Conservation (phyloP, 768 basidiomycete genomes). For the Calocybe indica region DNA sequence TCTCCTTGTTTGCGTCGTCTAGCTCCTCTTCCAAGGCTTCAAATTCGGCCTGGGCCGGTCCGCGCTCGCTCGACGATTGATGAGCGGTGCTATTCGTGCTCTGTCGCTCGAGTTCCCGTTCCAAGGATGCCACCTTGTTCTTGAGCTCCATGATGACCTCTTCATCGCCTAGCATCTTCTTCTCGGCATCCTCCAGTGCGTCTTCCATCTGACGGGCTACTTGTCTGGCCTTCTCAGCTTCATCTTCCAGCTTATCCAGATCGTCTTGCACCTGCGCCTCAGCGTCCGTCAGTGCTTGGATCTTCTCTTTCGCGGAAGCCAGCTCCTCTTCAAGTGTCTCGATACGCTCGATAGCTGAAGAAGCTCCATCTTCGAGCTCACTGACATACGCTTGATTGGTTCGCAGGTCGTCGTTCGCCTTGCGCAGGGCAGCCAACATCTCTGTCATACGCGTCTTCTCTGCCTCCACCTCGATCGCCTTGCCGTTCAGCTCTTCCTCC, state of each 20-base stretch:
- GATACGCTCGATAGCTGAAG: conserved; percentile 42
- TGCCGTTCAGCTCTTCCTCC: conserved; percentile 35
- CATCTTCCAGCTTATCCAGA: conserved; percentile 45
- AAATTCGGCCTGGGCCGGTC: conserved; percentile 46
- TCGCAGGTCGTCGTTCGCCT: conserved; percentile 40
- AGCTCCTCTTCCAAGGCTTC: conserved; percentile 71
- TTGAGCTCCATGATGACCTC: conserved; percentile 45
- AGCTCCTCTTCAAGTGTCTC: conserved; percentile 55
- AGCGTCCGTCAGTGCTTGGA: conserved; percentile 35
- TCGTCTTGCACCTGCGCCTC: conserved; percentile 45
- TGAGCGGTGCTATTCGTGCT: conserved; percentile 10
- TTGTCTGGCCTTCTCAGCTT: conserved; percentile 46
- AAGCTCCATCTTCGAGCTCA: conserved; percentile 61
- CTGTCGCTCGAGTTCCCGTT: conserved; percentile 53
- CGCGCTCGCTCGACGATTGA: conserved; percentile 3
- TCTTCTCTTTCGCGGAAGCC: conserved; percentile 35
- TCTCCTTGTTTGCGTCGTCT: conserved; percentile 71
- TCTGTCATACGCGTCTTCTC: conserved; percentile 21
- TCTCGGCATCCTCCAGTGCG: conserved; percentile 69
- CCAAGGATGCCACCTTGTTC: conserved; percentile 43
- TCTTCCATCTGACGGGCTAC: conserved; percentile 66
- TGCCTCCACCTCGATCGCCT: conserved; percentile 29
- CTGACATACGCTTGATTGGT: conserved; percentile 43
- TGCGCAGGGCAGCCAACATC: conserved; percentile 28
- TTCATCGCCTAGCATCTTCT: conserved; percentile 61